These are phyloP conservation scores for Pseudonitzschia multiseries DNA, from an alignment of 108 stramenopile genomes.

Conservation along the genomic window DNA sequence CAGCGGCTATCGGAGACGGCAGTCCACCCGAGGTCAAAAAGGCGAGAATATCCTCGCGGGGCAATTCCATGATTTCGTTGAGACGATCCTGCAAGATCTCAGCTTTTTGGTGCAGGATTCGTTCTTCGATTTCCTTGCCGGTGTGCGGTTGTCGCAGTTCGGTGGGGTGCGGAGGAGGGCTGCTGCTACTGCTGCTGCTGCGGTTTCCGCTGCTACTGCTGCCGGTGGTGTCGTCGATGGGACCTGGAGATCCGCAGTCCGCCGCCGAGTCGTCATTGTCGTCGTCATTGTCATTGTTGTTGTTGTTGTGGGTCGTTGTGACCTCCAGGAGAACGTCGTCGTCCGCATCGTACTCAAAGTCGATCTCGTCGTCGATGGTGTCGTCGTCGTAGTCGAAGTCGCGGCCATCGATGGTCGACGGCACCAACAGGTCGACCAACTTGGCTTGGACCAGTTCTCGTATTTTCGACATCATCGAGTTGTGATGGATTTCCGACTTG, in stretches of 20 bases:
- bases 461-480: not conserved
- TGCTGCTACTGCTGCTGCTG: too few species aligned
- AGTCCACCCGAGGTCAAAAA: not conserved
- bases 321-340: too few species aligned
- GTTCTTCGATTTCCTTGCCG: not conserved
- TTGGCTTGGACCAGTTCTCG: not conserved
- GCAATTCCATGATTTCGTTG: conserved; percentile 10
- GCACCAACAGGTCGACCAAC: not conserved
- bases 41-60: not conserved
- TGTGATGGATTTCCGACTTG: not conserved
- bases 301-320: too few species aligned
- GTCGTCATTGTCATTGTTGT: too few species aligned
- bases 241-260: not conserved
- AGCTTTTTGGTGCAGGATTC: not conserved
- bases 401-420: too few species aligned
- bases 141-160: not conserved
- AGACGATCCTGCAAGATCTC: not conserved
- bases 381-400: not conserved
- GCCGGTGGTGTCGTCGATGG: not conserved
- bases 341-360: not conserved
- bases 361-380: not conserved
- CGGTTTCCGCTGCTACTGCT: not conserved
- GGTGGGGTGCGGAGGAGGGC: not conserved
- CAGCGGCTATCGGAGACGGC: not conserved
- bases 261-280: not conserved